Evolutionary conservation across 768 basidiomycete species (phyloP).

Genomic region (Russula dissimulans): DNA sequence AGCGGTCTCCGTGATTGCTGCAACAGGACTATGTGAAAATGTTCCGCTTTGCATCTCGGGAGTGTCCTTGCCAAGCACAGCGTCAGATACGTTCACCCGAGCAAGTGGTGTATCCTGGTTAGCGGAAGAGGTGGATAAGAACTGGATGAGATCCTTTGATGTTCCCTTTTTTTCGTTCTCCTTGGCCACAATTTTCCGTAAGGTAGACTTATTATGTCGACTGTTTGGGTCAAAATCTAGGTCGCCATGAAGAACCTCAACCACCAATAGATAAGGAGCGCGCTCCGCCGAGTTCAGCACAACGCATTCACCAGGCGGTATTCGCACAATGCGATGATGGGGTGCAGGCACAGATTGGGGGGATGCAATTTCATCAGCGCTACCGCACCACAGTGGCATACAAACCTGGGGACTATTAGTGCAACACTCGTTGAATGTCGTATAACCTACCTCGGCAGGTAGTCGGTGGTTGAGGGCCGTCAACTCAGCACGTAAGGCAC

Average conservation of each 20-base stretch:
- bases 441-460: slow-evolving; percentile 72
- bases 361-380: slow-evolving; percentile 47
- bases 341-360: slow-evolving; percentile 41
- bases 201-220: slow-evolving; percentile 74
- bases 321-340: slow-evolving; percentile 93
- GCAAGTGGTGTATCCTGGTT: neutral
- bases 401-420: slow-evolving; percentile 45
- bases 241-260: slow-evolving; percentile 85
- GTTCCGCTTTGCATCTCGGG: slow-evolving; percentile 14
- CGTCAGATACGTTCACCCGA: slow-evolving; percentile 20
- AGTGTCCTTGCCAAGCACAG: slow-evolving; percentile 22
- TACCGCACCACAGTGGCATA: slow-evolving; percentile 81
- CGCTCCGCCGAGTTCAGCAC: slow-evolving; percentile 97
- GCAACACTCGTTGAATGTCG: slow-evolving; percentile 1
- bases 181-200: slow-evolving; percentile 67
- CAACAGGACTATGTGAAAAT: neutral
- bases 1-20: neutral
- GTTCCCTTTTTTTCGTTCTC: slow-evolving; percentile 52
- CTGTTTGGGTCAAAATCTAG: slow-evolving; percentile 86
- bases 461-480: slow-evolving; percentile 93
- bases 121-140: slow-evolving; percentile 17
- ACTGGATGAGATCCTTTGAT: slow-evolving; percentile 41
- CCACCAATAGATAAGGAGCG: slow-evolving; percentile 84
- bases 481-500: slow-evolving; percentile 91
- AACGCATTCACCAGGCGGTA: slow-evolving; percentile 95